Percentiles rank a stretch among this genome's conserved stretches.
phyloP scores from a whole-genome alignment of 169 alveolate genomes.

The Plasmodium chabaudi region DNA sequence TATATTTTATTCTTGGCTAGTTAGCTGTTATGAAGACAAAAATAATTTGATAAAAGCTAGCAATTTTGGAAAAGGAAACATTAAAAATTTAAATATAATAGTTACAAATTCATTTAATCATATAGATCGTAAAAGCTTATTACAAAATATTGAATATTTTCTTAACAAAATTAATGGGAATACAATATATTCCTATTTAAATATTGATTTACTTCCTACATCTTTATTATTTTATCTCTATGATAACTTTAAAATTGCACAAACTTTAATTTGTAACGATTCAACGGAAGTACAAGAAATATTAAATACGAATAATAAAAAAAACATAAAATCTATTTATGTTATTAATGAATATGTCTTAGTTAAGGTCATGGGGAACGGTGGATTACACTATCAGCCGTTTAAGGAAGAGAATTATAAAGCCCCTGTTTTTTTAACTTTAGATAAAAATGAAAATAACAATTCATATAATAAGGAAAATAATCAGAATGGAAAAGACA shows the following conservation, averaged over 20 bases:
- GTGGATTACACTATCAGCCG: constrained; percentile 51
- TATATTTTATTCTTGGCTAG: constrained; percentile 61
- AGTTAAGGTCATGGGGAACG: constrained; percentile 43
- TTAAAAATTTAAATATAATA: constrained; percentile 14
- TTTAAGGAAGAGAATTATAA: constrained; percentile 46
- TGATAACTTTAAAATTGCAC: constrained; percentile 59
- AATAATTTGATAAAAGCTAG: constrained; percentile 30
- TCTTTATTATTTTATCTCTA: constrained; percentile 50
- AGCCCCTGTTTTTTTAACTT: constrained; percentile 12
- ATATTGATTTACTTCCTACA: constrained; percentile 50
- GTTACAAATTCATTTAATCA: constrained; percentile 71
- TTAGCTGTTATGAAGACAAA: constrained; percentile 73
- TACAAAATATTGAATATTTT: constrained; percentile 32
- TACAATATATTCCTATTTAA: constrained; percentile 50
- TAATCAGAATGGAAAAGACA: not conserved
- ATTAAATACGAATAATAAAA: constrained; percentile 21
- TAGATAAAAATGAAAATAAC: not conserved
- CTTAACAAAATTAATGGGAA: constrained; percentile 33
- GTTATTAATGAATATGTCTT: constrained; percentile 60
- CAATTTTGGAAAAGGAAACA: constrained; percentile 8
- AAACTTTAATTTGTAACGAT: constrained; percentile 54
- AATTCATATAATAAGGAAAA: not conserved
- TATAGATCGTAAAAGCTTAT: constrained; percentile 24
- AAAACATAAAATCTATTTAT: constrained; percentile 33
- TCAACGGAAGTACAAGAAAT: constrained; percentile 58